These are phyloP conservation scores for Corinectria fuckeliana DNA, from an alignment of 2,329 filamentous ascomycete species.

Conservation along the genomic window DNA sequence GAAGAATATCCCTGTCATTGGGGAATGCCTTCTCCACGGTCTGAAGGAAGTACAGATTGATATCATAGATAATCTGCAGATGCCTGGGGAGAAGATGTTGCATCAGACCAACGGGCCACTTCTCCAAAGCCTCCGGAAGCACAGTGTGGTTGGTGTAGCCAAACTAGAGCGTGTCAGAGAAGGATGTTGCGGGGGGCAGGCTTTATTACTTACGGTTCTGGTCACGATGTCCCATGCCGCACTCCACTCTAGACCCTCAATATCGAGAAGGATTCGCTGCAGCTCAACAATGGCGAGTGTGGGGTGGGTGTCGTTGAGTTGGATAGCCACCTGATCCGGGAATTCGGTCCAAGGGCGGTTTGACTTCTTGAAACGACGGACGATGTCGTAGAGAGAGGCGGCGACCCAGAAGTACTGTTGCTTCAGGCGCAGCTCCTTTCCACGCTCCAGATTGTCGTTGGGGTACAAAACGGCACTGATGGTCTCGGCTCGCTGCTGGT, in stretches of 20 bases:
- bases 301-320: constrained; percentile 97
- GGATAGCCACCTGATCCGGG: constrained; percentile 92
- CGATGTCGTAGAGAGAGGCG: constrained; percentile 93
- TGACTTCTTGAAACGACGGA: constrained; percentile 97
- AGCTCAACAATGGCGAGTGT: constrained; percentile 96
- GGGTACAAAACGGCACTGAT: constrained; percentile 98
- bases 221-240: constrained; percentile 85
- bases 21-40: constrained; percentile 89
- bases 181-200: background rate
- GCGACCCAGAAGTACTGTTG: constrained; percentile 99
- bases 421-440: constrained; percentile 96
- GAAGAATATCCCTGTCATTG: constrained; percentile 83
- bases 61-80: constrained; percentile 96
- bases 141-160: constrained; percentile 99
- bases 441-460: constrained; percentile 95
- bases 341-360: constrained; percentile 92
- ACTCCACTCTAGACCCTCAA: constrained; percentile 92
- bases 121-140: constrained; percentile 94
- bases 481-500: constrained; percentile 97
- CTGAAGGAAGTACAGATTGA: constrained; percentile 94
- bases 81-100: constrained; percentile 94
- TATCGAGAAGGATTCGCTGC: constrained; percentile 88
- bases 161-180: constrained; percentile 59
- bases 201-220: constrained; percentile 62
- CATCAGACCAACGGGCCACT: constrained; percentile 93